Evolutionary conservation across 2,329 filamentous ascomycete genomes (phyloP).

Genomic region (Nothopassalora personata): DNA sequence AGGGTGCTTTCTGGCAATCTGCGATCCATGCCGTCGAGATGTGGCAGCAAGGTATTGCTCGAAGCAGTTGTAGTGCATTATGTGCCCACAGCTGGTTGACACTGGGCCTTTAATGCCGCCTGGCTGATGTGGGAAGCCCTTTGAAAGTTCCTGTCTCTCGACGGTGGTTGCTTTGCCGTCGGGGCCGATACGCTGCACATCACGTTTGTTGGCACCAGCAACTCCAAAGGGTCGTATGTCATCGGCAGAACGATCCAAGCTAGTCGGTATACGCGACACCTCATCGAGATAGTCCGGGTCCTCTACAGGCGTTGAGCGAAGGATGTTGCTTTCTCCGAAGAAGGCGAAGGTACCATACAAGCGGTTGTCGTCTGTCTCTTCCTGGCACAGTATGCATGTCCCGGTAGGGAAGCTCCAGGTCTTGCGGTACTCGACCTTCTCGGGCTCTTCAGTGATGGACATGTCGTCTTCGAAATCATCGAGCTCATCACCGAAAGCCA

Average conservation of each 20-base stretch:
- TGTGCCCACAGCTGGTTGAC: slow-evolving; percentile 88
- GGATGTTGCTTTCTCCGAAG: slow-evolving; percentile 76
- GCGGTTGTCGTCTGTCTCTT: slow-evolving; percentile 83
- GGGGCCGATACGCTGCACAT: slow-evolving; percentile 68
- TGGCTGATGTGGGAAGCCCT: slow-evolving; percentile 71
- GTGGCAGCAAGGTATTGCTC: slow-evolving; percentile 85
- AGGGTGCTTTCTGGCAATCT: slow-evolving; percentile 91
- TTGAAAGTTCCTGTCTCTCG: slow-evolving; percentile 78
- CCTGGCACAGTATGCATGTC: slow-evolving; percentile 93
- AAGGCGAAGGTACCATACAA: slow-evolving; percentile 92
- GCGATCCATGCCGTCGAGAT: slow-evolving; percentile 74
- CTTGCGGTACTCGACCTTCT: slow-evolving; percentile 57
- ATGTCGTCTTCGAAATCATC: slow-evolving; percentile 64
- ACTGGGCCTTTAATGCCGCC: slow-evolving; percentile 64
- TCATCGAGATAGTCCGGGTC: slow-evolving; percentile 82
- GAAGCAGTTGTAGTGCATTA: slow-evolving; percentile 97
- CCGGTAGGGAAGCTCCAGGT: slow-evolving; percentile 87
- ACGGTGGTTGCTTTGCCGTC: slow-evolving; percentile 65
- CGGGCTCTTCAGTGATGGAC: slow-evolving; percentile 54
- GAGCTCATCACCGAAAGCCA: slow-evolving; percentile 83
- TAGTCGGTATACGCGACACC: slow-evolving; percentile 69
- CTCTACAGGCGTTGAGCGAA: slow-evolving; percentile 78
- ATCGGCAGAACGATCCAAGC: slow-evolving; percentile 80
- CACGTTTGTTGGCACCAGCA: slow-evolving; percentile 75
- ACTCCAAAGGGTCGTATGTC: slow-evolving; percentile 83